These are phyloP conservation scores for Cutaneotrichosporon cutaneum DNA, from an alignment of 1,284 basidiomycete species.

Conservation along the genomic window DNA sequence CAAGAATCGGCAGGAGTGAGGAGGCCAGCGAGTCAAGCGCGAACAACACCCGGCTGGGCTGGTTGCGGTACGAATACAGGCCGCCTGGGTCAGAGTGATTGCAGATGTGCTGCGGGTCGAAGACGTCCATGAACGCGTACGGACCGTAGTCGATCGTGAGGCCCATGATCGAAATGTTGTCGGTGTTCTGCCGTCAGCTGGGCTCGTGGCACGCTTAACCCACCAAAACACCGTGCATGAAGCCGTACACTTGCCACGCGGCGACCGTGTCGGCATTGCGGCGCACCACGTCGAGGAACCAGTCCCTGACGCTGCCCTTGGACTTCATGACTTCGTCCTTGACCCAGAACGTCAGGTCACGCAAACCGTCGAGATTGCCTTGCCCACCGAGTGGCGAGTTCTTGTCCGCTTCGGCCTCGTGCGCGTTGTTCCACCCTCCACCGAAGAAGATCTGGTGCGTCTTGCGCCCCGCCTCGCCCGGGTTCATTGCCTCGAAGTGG, in stretches of 20 bases:
- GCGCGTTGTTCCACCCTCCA: conserved; percentile 56
- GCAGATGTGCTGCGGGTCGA: conserved; percentile 80
- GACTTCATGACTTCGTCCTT: conserved; percentile 56
- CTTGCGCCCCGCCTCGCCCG: conserved; percentile 56
- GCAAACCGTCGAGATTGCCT: conserved; percentile 70
- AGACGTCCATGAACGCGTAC: conserved; percentile 94
- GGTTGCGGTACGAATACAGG: conserved; percentile 71
- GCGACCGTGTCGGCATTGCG: conserved; percentile 89
- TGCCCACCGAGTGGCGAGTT: conserved; percentile 53
- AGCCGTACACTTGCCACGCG: conserved; percentile 86
- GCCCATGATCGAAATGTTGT: conserved; percentile 84
- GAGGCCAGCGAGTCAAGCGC: conserved; percentile 72
- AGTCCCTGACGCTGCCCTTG: conserved; percentile 63
- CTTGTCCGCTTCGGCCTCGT: conserved; percentile 36
- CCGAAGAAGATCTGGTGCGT: conserved; percentile 61
- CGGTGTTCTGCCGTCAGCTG: conserved; percentile 65
- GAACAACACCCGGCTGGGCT: conserved; percentile 60
- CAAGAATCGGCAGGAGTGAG: conserved; percentile 75
- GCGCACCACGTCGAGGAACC: conserved; percentile 73
- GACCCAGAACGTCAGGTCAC: conserved; percentile 73
- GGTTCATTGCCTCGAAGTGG: conserved; percentile 81
- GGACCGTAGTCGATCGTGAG: conserved; percentile 93
- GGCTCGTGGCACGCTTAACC: background rate
- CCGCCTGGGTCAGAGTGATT: conserved; percentile 88
- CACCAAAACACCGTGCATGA: conserved; percentile 75